These are phyloP conservation scores for Diaporthe helianthi DNA, from an alignment of 2,329 filamentous ascomycete genomes.

Conservation along the genomic window DNA sequence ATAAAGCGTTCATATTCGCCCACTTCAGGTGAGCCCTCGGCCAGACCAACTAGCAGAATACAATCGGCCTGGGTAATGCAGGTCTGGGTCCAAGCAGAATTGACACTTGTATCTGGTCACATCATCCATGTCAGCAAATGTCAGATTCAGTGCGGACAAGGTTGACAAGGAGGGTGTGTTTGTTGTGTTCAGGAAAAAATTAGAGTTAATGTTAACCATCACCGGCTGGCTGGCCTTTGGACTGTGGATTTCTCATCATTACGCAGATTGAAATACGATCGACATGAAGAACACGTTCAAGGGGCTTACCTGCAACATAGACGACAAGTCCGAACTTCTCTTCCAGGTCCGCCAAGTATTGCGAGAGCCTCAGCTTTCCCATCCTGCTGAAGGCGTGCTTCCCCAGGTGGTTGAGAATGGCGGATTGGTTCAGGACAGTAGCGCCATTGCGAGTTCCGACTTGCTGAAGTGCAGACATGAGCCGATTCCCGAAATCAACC, in stretches of 20 bases:
- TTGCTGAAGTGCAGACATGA: constrained; percentile 87
- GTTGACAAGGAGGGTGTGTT: constrained; percentile 24
- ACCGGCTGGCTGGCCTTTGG: constrained; percentile 59
- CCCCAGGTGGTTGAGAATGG: constrained; percentile 92
- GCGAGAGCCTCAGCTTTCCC: constrained; percentile 93
- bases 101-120: constrained; percentile 84
- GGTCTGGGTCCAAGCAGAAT: constrained; percentile 97
- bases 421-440: constrained; percentile 89
- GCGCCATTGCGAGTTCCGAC: constrained; percentile 90
- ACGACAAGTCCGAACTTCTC: constrained; percentile 96
- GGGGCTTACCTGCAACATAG: constrained; percentile 78
- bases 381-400: constrained; percentile 97
- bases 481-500: constrained; percentile 88
- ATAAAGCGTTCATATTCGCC: constrained; percentile 97
- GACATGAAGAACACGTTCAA: constrained; percentile 15
- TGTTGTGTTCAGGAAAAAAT: constrained; percentile 68
- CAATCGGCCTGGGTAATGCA: constrained; percentile 97
- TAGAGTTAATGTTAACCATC: constrained; percentile 68
- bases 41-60: constrained; percentile 89
- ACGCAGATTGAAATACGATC: constrained; percentile 14
- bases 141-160: neutral
- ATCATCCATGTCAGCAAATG: constrained; percentile 32
- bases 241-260: constrained; percentile 61
- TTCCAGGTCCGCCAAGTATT: constrained; percentile 95
- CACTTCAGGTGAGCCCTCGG: constrained; percentile 86